Evolutionary conservation across 2,329 filamentous ascomycete genomes (phyloP).

Genomic region (Lecanicillium sp.): DNA sequence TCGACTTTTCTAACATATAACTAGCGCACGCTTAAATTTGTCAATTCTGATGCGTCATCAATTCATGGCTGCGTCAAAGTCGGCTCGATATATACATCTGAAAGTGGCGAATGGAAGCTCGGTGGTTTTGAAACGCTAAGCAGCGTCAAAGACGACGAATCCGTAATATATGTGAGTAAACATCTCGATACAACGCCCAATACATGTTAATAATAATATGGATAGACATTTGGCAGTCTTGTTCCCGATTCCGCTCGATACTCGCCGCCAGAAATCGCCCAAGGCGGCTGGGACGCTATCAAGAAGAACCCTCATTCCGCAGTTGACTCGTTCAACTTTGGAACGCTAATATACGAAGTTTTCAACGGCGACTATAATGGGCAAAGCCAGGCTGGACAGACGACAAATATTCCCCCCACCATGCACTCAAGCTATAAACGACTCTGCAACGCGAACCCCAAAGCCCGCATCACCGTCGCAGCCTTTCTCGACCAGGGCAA

Average conservation of each 20-base stretch:
- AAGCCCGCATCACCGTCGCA: slow-evolving; percentile 72
- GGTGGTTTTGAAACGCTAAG: slow-evolving; percentile 90
- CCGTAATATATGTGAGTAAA: slow-evolving; percentile 68
- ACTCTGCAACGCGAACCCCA: slow-evolving; percentile 81
- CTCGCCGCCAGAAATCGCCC: slow-evolving; percentile 77
- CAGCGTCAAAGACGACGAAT: slow-evolving; percentile 92
- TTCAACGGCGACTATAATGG: slow-evolving; percentile 81
- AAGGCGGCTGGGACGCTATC: slow-evolving; percentile 83
- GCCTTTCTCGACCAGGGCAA: slow-evolving; percentile 87
- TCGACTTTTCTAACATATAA: neutral
- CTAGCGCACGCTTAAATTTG: slow-evolving; percentile 85
- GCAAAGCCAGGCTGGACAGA: slow-evolving; percentile 72
- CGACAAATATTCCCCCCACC: slow-evolving; percentile 73
- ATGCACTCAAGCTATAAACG: slow-evolving; percentile 93
- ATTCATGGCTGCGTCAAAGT: slow-evolving; percentile 83
- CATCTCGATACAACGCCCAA: too few relatives aligned
- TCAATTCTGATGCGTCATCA: slow-evolving; percentile 86
- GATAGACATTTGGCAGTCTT: slow-evolving; percentile 73
- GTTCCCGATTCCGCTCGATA: slow-evolving; percentile 80
- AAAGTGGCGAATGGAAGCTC: slow-evolving; percentile 96
- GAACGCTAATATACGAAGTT: slow-evolving; percentile 76
- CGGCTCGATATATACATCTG: slow-evolving; percentile 83
- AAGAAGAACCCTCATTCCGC: slow-evolving; percentile 75
- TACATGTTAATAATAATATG: neutral
- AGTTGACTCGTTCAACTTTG: slow-evolving; percentile 81